A percentile compares a stretch with the other conserved stretches of the same genome.
These are phyloP conservation scores for Hirschfeldia incana DNA, from an alignment of 345 rosid genomes.

Conservation along the genomic window DNA sequence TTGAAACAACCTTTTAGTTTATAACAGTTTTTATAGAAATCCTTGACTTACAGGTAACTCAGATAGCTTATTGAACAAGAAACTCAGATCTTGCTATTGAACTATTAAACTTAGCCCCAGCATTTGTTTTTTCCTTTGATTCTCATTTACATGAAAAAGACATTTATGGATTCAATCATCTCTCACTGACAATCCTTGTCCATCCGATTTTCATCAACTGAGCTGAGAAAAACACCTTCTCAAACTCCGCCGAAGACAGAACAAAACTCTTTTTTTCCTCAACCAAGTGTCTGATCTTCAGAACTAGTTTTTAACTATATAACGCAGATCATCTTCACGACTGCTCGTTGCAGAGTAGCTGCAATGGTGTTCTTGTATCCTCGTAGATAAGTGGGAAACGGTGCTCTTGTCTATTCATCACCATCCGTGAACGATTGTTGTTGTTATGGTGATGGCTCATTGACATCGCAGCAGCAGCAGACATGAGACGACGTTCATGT, in stretches of 20 bases:
- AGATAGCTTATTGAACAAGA: constrained; percentile 7
- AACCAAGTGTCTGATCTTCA: neutral
- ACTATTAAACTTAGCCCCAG: neutral
- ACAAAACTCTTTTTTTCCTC: constrained; percentile 14
- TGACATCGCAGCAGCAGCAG: constrained; percentile 46
- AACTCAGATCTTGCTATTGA: neutral
- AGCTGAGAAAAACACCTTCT: constrained; percentile 7
- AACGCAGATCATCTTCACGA: constrained; percentile 36
- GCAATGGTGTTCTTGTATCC: constrained; percentile 52
- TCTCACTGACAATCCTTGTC: constrained; percentile 20
- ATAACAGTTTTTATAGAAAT: no score
- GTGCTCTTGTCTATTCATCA: constrained; percentile 52
- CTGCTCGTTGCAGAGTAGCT: constrained; percentile 59
- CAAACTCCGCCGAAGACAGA: constrained; percentile 11
- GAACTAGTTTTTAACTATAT: constrained; percentile 24
- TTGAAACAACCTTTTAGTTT: neutral
- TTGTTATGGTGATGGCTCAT: constrained; percentile 16
- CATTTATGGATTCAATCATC: neutral
- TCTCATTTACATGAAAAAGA: constrained; percentile 24
- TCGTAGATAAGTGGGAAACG: constrained; percentile 45
- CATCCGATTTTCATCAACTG: neutral
- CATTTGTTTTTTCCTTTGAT: neutral
- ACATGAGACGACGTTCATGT: constrained; percentile 46
- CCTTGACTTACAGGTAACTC: neutral
- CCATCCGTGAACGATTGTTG: constrained; percentile 18